phyloP scores from a whole-genome alignment of 768 basidiomycete species.

The Termitomyces sp. region DNA sequence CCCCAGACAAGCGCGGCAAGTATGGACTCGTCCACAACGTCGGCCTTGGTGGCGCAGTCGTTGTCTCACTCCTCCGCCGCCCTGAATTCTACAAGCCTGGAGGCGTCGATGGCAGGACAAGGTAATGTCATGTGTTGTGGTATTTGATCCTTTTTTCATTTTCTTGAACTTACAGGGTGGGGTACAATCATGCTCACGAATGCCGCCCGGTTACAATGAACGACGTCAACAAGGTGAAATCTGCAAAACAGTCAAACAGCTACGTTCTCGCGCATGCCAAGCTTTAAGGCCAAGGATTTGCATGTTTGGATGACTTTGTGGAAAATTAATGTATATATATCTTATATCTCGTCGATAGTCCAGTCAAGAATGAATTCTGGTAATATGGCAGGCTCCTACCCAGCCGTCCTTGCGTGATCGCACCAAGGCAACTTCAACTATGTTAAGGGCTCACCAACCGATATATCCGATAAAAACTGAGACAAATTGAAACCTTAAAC shows the following conservation, averaged over 20 bases:
- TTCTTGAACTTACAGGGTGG: slow-evolving; percentile 39
- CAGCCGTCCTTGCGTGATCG: no score
- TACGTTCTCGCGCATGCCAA: slow-evolving; percentile 44
- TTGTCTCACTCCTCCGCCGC: slow-evolving; percentile 68
- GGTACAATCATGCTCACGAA: slow-evolving; percentile 76
- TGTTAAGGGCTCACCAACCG: no score
- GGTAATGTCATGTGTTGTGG: slow-evolving; percentile 30
- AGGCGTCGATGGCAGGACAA: slow-evolving; percentile 60
- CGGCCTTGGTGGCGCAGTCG: slow-evolving; percentile 76
- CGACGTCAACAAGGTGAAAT: slow-evolving; percentile 76
- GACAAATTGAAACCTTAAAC: no score
- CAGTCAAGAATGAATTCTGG: background rate
- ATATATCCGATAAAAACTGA: no score
- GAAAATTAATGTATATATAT: background rate
- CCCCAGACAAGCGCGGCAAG: slow-evolving; percentile 61
- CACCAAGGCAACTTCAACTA: no score
- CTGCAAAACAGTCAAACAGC: slow-evolving; percentile 50
- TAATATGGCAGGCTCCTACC: no score
- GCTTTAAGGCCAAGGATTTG: slow-evolving; percentile 24
- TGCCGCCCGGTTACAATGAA: slow-evolving; percentile 52
- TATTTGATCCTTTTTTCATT: background rate
- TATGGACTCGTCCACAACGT: slow-evolving; percentile 81
- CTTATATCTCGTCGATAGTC: background rate
- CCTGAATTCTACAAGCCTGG: slow-evolving; percentile 71
- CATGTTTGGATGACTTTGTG: background rate